A percentile compares a stretch with the other conserved stretches of the same genome.
These are phyloP conservation scores for Dichomitus squalens DNA, from an alignment of 1,284 basidiomycete genomes.

Conservation along the genomic window DNA sequence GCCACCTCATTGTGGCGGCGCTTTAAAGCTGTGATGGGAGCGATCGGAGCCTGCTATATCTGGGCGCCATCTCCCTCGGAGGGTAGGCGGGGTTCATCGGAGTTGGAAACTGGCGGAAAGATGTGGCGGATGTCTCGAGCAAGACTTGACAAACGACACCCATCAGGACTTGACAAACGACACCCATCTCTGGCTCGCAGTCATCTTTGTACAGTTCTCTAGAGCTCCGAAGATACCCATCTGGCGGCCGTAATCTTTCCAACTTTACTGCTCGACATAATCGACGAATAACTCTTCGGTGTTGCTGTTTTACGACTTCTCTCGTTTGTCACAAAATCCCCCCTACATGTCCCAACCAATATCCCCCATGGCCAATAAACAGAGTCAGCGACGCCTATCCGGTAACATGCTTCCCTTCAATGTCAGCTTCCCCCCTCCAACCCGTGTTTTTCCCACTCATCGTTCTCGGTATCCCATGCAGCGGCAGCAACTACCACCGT, in stretches of 20 bases:
- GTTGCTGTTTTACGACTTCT: slow-evolving; percentile 4
- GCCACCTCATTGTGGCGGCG: slow-evolving; percentile 13
- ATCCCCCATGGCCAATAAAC: slow-evolving; percentile 19
- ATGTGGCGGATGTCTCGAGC: slow-evolving; percentile 11
- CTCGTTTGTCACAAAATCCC: slow-evolving; percentile 18
- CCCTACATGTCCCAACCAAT: slow-evolving; percentile 1
- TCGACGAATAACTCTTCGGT: slow-evolving; percentile 3
- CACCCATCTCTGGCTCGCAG: slow-evolving; percentile 16
- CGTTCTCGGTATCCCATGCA: slow-evolving; percentile 17
- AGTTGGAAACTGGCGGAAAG: not conserved
- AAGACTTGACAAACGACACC: slow-evolving; percentile 12
- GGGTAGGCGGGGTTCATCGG: not conserved
- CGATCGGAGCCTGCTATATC: not conserved
- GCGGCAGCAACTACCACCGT: slow-evolving; percentile 17
- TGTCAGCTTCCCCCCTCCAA: slow-evolving; percentile 18
- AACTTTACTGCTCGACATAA: slow-evolving; percentile 23
- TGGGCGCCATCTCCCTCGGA: not conserved
- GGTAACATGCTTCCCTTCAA: slow-evolving; percentile 20
- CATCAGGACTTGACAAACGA: slow-evolving; percentile 17
- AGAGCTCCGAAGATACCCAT: slow-evolving; percentile 23
- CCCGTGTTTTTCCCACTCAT: slow-evolving; percentile 19
- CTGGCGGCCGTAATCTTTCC: slow-evolving; percentile 9
- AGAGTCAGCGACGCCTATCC: slow-evolving; percentile 14
- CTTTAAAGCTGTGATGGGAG: not conserved
- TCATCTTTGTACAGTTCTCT: slow-evolving; percentile 17